Base-by-base conservation (phyloP, 345 rosid genomes). In the Eucalyptus pauciflora region DNA sequence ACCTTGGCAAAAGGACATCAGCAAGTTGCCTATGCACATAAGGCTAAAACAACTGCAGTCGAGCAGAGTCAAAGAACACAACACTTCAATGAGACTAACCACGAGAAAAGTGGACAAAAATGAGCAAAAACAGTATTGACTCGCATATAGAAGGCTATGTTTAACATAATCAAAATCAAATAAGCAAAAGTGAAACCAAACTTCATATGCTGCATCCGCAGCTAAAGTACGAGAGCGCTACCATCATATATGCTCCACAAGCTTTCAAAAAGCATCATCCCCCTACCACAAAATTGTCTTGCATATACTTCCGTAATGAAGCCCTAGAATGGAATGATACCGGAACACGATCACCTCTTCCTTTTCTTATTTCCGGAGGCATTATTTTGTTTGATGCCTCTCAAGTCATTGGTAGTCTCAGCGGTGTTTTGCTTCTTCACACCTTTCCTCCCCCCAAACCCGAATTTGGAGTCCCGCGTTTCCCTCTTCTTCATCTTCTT, bases 361-460 rank as follows among this genome's bases (percentile, higher is more conserved):
- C 88, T 86, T 60, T 80, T 88, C 90, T 90, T 90, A 52, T 88
- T 88, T 76, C 90, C 90, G 0, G 85, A 81, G 27, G 20, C 41
- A 86, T 51, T 52, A 29, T 69, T 43, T 56, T 88, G 86, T 58
- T 79, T 90, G 88, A 86, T 29, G 87, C 79, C 88, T 69, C 85
- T 76, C 62, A 86, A 79, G 49, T 88, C 91, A n/a, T 86, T 64
- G 20, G 91, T 90, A 14, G 90, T 88, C 18, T 88, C 89, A 5
- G 91, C 90, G 0, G 91, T 86, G 87, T 90, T 90, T 85, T 90
- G 91, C 90, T 90, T 90, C 91, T 76, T 90, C 85, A 60, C 12
- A 31, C 91, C 91, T 64, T 90, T 90, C 87, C 33, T 90, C 33
- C 91, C 90, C 50, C 91, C 91, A 37, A 5, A 86, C 33, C 91